Percentiles rank a stretch among this genome's conserved stretches.
These are phyloP conservation scores for Termitomyces sp. DNA, from an alignment of 768 basidiomycete genomes.

Conservation along the genomic window DNA sequence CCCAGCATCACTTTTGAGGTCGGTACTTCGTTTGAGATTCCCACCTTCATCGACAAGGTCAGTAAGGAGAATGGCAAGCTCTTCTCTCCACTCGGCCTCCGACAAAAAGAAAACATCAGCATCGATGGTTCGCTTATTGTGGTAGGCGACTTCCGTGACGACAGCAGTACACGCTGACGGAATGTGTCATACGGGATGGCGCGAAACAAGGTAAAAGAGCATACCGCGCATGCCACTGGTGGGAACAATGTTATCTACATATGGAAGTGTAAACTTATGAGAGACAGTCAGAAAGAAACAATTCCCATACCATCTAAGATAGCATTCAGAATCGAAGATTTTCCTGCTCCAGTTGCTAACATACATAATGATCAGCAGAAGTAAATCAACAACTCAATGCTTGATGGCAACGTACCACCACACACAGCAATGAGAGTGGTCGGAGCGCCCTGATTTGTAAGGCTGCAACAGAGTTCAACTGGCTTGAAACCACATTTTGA, in stretches of 20 bases:
- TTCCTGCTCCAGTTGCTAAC: constrained; percentile 54
- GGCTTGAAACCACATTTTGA: background rate
- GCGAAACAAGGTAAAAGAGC: constrained; percentile 1
- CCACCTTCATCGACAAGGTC: constrained; percentile 60
- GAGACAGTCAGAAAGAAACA: background rate
- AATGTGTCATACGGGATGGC: background rate
- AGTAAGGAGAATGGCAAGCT: constrained; percentile 46
- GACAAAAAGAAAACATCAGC: constrained; percentile 57
- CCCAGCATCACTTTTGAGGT: constrained; percentile 54
- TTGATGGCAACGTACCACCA: constrained; percentile 34
- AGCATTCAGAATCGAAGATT: constrained; percentile 57
- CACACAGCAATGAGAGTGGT: constrained; percentile 62
- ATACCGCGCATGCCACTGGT: constrained; percentile 62
- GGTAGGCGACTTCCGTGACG: constrained; percentile 56
- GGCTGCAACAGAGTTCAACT: constrained; percentile 23
- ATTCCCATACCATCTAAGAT: constrained; percentile 43
- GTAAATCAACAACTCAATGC: background rate
- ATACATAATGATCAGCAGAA: background rate
- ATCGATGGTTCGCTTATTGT: constrained; percentile 47
- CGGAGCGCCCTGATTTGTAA: constrained; percentile 43
- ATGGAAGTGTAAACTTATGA: background rate
- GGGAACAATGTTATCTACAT: constrained; percentile 50
- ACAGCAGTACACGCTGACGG: constrained; percentile 57
- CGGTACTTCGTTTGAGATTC: constrained; percentile 42
- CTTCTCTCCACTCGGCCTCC: constrained; percentile 50